Evolutionary conservation across 345 rosid genomes (phyloP), one percentile per base, ranked within the genome.

Genomic region (Ricinus communis): DNA sequence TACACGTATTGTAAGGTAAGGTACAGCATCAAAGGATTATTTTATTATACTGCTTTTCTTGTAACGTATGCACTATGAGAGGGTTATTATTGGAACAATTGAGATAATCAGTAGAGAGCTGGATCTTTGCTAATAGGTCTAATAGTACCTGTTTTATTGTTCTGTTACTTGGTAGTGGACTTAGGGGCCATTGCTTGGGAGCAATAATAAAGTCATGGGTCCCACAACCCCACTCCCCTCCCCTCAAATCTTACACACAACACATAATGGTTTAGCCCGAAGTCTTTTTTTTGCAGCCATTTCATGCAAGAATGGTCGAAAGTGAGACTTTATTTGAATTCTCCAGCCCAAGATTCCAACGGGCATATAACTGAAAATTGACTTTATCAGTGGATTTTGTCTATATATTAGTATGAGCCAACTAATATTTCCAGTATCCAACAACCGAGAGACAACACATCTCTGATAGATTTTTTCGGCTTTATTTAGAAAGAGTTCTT

Each of bases 61-160:
- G 22, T 30, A 21, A 60, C 30, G 15, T 47, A 45, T 70, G 31
- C 47, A 31, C 47, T 25, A 28, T 33, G 4, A 56, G 46, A 21
- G 19, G 18, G 24, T 22, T n/a, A 45, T 70, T 30, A 14, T 27
- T 28, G 38, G 16, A 31, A 28, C 1, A 36, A 19, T 41, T 51
- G 19, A 4, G 40, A 62, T 38, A n/a, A n/a, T n/a, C n/a, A n/a
- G 41, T 25, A 38, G 28, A 43, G 40, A 18, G 19, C 8, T 11
- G 28, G 41, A 57, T 46, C 65, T 62, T 62, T 40, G 49, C 30
- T 62, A 21, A 22, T 62, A 62, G 65, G 28, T 62, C 18, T n/a
- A 6, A 0, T 62, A 22, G 30, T 40, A n/a, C 62, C 30, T 27
- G 8, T 57, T 57, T 22, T 57, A 4, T 13, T 11, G 11, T 28